These are phyloP conservation scores for Aspergillus oerlinghausenensis DNA, from an alignment of 2,329 filamentous ascomycete species.

Conservation along the genomic window DNA sequence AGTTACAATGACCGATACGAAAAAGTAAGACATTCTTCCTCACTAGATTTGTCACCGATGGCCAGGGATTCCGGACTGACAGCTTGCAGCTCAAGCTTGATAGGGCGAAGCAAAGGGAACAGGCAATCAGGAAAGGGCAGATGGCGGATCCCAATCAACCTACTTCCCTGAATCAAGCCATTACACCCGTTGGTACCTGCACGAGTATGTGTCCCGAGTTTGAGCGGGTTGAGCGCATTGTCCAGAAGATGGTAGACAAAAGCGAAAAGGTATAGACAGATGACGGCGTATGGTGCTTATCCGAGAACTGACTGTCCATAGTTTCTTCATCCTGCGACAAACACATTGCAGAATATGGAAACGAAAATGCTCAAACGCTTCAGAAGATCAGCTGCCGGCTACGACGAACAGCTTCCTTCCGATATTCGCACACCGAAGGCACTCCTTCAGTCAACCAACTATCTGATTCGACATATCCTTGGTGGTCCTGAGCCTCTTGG, in stretches of 20 bases:
- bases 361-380: slow-evolving; percentile 60
- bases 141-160: slow-evolving; percentile 58
- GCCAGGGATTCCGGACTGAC: background rate
- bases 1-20: slow-evolving; percentile 35
- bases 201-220: slow-evolving; percentile 62
- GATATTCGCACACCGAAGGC: slow-evolving; percentile 57
- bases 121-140: slow-evolving; percentile 50
- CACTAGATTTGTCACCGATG: background rate
- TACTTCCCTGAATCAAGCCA: slow-evolving; percentile 56
- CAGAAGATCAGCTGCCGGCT: slow-evolving; percentile 57
- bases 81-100: slow-evolving; percentile 43
- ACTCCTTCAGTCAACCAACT: slow-evolving; percentile 45
- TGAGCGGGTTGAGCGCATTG: slow-evolving; percentile 58
- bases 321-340: slow-evolving; percentile 33
- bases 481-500: slow-evolving; percentile 47
- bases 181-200: slow-evolving; percentile 59
- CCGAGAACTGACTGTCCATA: slow-evolving; percentile 9
- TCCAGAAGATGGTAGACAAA: slow-evolving; percentile 57
- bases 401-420: slow-evolving; percentile 59
- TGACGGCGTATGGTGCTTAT: background rate
- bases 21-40: slow-evolving; percentile 23
- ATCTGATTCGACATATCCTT: slow-evolving; percentile 48
- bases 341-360: slow-evolving; percentile 31
- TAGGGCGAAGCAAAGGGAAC: slow-evolving; percentile 46
- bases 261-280: slow-evolving; percentile 51